Percentiles rank a stretch among this genome's conserved stretches.
Conservation (phyloP, 169 alveolate genomes). For the Plasmodium gaboni region DNA sequence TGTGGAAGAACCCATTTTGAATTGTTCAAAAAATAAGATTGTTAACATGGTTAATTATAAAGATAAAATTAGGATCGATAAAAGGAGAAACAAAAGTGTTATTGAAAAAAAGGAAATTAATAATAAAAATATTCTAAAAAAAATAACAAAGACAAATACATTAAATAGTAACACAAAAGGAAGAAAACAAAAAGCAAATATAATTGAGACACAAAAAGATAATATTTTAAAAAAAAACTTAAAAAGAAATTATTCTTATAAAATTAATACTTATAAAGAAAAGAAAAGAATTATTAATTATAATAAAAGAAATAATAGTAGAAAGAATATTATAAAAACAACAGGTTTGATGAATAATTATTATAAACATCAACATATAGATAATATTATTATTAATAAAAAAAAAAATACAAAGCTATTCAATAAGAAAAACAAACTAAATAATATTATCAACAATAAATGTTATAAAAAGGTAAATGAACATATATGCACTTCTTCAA, state of each 20-base stretch:
- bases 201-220: neutral
- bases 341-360: neutral
- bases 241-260: neutral
- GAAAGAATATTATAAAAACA: slow-evolving; percentile 14
- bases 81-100: neutral
- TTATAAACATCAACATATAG: neutral
- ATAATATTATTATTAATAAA: slow-evolving; percentile 5
- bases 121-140: neutral
- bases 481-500: slow-evolving; percentile 22
- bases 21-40: neutral
- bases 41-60: neutral
- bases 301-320: slow-evolving; percentile 5
- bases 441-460: slow-evolving; percentile 2
- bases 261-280: too few relatives aligned
- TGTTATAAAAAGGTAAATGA: slow-evolving; percentile 4
- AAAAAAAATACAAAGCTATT: neutral
- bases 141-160: slow-evolving; percentile 8
- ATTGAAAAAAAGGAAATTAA: neutral
- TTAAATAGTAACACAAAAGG: slow-evolving; percentile 1
- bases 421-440: neutral
- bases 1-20: neutral
- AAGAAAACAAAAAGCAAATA: neutral
- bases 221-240: neutral
- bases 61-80: neutral
- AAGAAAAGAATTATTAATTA: too few relatives aligned